Evolutionary conservation across 2,329 filamentous ascomycete species (phyloP).

Genomic region (Didymosphaeria variabile): DNA sequence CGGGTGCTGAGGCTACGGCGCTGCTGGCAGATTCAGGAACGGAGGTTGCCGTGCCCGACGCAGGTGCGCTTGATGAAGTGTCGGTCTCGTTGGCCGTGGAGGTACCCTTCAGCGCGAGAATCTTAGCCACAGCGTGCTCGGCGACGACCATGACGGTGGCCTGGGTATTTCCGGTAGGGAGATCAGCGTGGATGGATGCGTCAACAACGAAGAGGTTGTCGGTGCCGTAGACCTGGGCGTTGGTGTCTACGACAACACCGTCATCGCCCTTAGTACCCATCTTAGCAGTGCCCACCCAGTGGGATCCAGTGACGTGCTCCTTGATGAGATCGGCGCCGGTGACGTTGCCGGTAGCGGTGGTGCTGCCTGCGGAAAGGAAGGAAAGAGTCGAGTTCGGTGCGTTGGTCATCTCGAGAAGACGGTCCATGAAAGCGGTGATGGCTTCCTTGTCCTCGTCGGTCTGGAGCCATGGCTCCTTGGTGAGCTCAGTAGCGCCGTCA

Average conservation of each 20-base stretch:
- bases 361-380: conserved; percentile 46
- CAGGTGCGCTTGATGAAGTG: not conserved
- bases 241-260: conserved; percentile 58
- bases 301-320: conserved; percentile 39
- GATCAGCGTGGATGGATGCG: conserved; percentile 68
- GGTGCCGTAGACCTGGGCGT: conserved; percentile 58
- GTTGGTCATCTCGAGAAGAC: conserved; percentile 51
- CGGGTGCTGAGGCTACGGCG: not conserved
- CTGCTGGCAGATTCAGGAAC: not conserved
- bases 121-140: conserved; percentile 66
- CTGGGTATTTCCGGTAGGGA: conserved; percentile 73
- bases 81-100: conserved; percentile 2
- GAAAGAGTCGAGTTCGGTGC: conserved; percentile 39
- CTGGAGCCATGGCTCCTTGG: conserved; percentile 61
- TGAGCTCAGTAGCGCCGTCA: conserved; percentile 53
- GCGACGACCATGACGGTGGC: conserved; percentile 71
- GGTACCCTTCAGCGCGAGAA: conserved; percentile 53
- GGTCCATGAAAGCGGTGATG: conserved; percentile 57
- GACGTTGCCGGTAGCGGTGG: conserved; percentile 51
- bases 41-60: not conserved
- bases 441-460: conserved; percentile 54
- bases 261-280: conserved; percentile 53
- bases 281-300: conserved; percentile 65
- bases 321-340: conserved; percentile 49
- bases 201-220: conserved; percentile 57